Evolutionary conservation across 1,284 basidiomycete species (phyloP), one percentile per base, ranked within the genome.

Genomic region (Malassezia brasiliensis): DNA sequence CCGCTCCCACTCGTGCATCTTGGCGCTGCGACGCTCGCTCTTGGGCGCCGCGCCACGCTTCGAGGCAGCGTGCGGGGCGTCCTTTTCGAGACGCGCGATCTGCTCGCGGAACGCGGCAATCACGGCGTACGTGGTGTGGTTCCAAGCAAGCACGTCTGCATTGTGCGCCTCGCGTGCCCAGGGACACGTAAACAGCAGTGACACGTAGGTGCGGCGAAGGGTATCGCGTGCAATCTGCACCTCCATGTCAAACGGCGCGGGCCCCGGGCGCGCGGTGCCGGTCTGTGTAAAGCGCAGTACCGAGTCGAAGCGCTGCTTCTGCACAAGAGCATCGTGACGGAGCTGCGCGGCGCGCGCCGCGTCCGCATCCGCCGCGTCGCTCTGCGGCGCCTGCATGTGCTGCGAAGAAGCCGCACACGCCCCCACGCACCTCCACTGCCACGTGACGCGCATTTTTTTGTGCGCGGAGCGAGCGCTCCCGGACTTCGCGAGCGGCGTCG

Each of bases 51-150:
- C 12, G 51, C 53, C 5, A 52, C 47, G 17, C 52, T 50, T 44
- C 52, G 64, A 44, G 1, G 53, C 35, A 11, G 64, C 55, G 25
- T 52, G 52, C 35, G 47, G 34, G 12, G 54, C 41, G 39, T 67
- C 31, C n/a, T 15, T 66, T 42, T 72, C 64, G n/a, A 65, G 51
- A 20, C 51, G 34, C n/a, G 58, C 45, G 20, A 74, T 59, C 30
- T 57, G 54, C 22, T 48, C 51, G 15, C 70, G 65, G 44, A 68
- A 66, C 28, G 63, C 42, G 8, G 60, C 47, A 39, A 72, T 66
- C 46, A 68, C 46, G 40, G 38, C 56, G 61, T 74, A 68, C 20
- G 68, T 68, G 8, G 72, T 74, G 35, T 74, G 68, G 20, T 52
- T 59, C 72, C 72, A 74, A 6, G 72, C 50, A 47, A 58, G 41